These are phyloP conservation scores for Boechera retrofracta DNA, from an alignment of 345 rosid genomes.

Conservation along the genomic window DNA sequence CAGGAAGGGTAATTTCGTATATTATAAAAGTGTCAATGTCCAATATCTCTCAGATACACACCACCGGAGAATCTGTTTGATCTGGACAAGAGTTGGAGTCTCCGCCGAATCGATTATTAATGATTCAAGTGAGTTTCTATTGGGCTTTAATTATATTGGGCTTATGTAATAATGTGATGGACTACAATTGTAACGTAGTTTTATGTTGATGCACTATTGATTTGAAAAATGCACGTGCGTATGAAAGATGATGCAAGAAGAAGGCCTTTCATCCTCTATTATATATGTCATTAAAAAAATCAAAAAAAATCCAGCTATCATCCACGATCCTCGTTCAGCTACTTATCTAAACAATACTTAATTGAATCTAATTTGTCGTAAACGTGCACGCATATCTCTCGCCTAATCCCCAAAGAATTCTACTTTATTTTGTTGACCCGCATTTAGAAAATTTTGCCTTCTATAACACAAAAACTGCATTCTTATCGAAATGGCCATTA, in stretches of 20 bases:
- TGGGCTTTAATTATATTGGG: not conserved
- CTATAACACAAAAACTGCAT: not conserved
- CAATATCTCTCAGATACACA: no score
- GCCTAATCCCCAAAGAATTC: conserved; percentile 39
- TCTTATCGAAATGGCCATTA: no score
- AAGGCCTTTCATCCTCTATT: not conserved
- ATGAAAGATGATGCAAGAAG: conserved; percentile 6
- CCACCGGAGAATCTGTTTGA: not conserved
- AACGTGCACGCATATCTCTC: conserved; percentile 53
- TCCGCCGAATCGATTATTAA: not conserved
- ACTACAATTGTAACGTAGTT: not conserved
- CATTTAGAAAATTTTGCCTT: not conserved
- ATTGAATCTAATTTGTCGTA: conserved; percentile 31
- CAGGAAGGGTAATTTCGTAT: not conserved
- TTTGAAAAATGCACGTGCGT: not conserved
- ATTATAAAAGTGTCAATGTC: not conserved
- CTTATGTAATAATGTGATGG: not conserved
- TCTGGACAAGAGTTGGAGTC: not conserved
- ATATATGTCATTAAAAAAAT: not conserved
- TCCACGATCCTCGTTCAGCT: conserved; percentile 43
- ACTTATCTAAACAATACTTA: conserved; percentile 7
- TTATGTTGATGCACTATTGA: not conserved
- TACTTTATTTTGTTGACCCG: conserved; percentile 32
- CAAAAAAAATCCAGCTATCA: conserved; percentile 39
- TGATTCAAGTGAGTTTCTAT: not conserved